Conservation (phyloP, 768 basidiomycete genomes). For the Botryobasidium botryosum region DNA sequence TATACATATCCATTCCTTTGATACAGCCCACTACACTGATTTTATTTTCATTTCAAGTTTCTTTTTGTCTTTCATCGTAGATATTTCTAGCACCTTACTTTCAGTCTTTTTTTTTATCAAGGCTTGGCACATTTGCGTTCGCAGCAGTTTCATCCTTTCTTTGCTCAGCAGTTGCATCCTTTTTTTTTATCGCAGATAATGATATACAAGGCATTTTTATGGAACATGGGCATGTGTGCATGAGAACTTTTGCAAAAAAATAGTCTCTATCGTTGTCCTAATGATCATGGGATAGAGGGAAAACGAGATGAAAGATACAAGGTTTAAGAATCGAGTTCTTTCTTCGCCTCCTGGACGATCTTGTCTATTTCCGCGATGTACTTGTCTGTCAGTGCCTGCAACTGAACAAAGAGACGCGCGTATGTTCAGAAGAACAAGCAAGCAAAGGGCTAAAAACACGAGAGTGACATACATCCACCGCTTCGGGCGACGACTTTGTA, state of each 20-base stretch:
- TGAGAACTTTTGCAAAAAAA: neutral
- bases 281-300: too few relatives aligned
- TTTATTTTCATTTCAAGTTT: too few relatives aligned
- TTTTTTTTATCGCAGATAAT: neutral
- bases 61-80: too few relatives aligned
- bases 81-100: too few relatives aligned
- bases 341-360: conserved; percentile 29
- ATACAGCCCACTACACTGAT: too few relatives aligned
- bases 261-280: conserved; percentile 1
- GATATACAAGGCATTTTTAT: neutral
- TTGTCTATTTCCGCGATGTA: conserved; percentile 50
- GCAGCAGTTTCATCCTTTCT: too few relatives aligned
- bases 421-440: neutral
- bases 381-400: conserved; percentile 53
- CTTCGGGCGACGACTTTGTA: conserved; percentile 50
- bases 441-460: neutral
- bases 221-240: neutral
- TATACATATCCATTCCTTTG: too few relatives aligned
- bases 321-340: neutral
- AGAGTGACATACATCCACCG: conserved; percentile 27
- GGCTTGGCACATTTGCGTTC: neutral
- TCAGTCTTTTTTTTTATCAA: neutral
- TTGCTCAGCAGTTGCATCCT: too few relatives aligned
- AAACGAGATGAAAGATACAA: neutral
- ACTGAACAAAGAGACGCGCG: conserved; percentile 26